Evolutionary conservation across 306 rosid genomes (phyloP).

Genomic region (Cercis canadensis): DNA sequence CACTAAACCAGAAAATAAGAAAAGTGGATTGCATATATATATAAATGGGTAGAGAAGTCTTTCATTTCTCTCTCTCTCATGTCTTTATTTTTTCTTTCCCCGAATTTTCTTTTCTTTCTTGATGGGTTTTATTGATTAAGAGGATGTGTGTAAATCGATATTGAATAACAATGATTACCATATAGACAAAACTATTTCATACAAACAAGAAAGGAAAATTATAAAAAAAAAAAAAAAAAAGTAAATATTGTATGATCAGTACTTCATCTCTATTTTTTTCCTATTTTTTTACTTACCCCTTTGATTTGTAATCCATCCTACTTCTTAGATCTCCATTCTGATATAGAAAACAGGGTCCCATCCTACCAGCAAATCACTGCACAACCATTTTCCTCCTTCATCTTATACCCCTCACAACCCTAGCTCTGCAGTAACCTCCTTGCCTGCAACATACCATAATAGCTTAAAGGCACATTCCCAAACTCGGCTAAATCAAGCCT

Average conservation of each 20-base stretch:
- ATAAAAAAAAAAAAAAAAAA: conserved; percentile 2
- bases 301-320: conserved; percentile 37
- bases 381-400: conserved; percentile 77
- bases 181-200: conserved; percentile 38
- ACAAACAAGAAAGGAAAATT: conserved; percentile 27
- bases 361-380: conserved; percentile 83
- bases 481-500: conserved; percentile 75
- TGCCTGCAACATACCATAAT: conserved; percentile 72
- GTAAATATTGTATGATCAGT: conserved; percentile 34
- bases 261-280: conserved; percentile 20
- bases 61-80: conserved; percentile 8
- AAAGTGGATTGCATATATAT: not conserved
- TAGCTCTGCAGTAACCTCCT: conserved; percentile 67
- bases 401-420: conserved; percentile 84
- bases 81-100: not conserved
- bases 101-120: not conserved
- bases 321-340: conserved; percentile 90
- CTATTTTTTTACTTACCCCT: not conserved
- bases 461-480: conserved; percentile 65
- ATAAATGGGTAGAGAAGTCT: not conserved
- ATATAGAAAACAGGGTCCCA: conserved; percentile 68
- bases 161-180: conserved; percentile 41
- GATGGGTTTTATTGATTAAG: conserved; percentile 26
- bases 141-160: conserved; percentile 33
- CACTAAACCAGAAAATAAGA: conserved; percentile 3